These are phyloP conservation scores for Blastobotrys buckinghamii DNA, from an alignment of 1,139 yeast species.

Conservation along the genomic window DNA sequence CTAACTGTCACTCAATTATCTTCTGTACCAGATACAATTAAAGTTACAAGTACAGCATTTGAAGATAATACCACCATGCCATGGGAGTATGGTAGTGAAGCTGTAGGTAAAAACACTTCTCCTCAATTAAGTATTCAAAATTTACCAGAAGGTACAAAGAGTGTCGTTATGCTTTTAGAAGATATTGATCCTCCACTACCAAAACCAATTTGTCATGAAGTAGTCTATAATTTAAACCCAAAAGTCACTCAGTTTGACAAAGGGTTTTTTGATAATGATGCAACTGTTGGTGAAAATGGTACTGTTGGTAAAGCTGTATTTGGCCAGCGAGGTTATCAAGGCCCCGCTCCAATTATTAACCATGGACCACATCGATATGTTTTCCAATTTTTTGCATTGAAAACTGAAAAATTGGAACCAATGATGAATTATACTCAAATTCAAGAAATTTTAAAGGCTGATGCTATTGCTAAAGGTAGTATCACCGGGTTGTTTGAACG, in stretches of 20 bases:
- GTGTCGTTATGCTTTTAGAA: constrained; percentile 16
- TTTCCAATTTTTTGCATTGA: constrained; percentile 19
- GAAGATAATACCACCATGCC: constrained; percentile 17
- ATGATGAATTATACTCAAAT: neutral
- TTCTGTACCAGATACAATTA: constrained; percentile 12
- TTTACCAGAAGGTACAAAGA: constrained; percentile 16
- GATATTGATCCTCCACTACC: constrained; percentile 23
- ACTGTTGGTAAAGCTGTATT: constrained; percentile 16
- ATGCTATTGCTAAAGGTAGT: constrained; percentile 18
- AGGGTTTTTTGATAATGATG: constrained; percentile 14
- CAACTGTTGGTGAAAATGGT: neutral
- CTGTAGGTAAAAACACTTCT: constrained; percentile 15
- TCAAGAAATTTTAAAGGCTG: constrained; percentile 8
- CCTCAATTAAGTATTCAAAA: constrained; percentile 17
- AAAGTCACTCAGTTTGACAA: constrained; percentile 8
- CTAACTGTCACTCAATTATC: constrained; percentile 8
- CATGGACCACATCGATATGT: constrained; percentile 22
- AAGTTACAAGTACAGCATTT: constrained; percentile 19
- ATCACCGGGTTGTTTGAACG: constrained; percentile 21
- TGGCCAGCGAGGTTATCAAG: constrained; percentile 17
- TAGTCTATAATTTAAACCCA: constrained; percentile 15
- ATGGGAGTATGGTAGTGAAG: constrained; percentile 19
- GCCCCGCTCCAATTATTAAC: constrained; percentile 20
- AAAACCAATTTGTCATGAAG: constrained; percentile 17
- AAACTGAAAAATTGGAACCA: constrained; percentile 5